phyloP scores from a whole-genome alignment of 2,329 filamentous ascomycete genomes.

The Chalara sp. region DNA sequence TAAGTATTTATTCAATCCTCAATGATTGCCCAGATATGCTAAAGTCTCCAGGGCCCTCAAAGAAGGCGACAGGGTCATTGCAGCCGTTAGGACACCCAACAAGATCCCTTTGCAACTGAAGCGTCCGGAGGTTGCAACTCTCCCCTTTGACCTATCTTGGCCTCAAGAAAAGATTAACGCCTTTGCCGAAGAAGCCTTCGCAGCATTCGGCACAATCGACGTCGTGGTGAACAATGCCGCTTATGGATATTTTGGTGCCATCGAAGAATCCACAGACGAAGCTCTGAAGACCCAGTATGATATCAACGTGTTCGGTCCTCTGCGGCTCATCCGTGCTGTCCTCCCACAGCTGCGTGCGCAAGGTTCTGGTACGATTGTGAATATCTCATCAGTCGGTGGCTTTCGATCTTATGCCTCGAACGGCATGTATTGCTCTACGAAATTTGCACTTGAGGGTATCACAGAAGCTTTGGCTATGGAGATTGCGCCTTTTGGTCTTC shows the following conservation, averaged over 20 bases:
- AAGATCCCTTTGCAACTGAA: neutral
- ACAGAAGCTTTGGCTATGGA: slow-evolving; percentile 36
- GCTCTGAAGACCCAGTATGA: slow-evolving; percentile 4
- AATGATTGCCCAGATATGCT: no score
- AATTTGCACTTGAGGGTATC: neutral
- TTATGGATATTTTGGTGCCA: slow-evolving; percentile 41
- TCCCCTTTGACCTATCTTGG: neutral
- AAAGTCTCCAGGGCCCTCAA: neutral
- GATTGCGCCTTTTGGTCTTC: slow-evolving; percentile 36
- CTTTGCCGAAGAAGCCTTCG: neutral
- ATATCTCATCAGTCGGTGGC: slow-evolving; percentile 2
- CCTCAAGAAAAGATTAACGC: neutral
- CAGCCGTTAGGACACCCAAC: neutral
- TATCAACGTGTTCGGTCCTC: slow-evolving; percentile 3
- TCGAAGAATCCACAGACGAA: slow-evolving; percentile 34
- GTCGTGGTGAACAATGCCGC: slow-evolving; percentile 54
- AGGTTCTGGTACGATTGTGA: slow-evolving; percentile 6
- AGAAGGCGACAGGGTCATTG: neutral
- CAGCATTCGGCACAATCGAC: slow-evolving; percentile 44
- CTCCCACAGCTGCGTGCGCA: slow-evolving; percentile 3
- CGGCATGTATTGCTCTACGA: neutral
- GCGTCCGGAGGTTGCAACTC: neutral
- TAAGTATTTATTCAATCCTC: no score
- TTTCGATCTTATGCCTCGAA: neutral
- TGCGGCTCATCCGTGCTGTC: slow-evolving; percentile 2